Conservation (phyloP, 495 filamentous ascomycete species). For the Amorphotheca resinae region DNA sequence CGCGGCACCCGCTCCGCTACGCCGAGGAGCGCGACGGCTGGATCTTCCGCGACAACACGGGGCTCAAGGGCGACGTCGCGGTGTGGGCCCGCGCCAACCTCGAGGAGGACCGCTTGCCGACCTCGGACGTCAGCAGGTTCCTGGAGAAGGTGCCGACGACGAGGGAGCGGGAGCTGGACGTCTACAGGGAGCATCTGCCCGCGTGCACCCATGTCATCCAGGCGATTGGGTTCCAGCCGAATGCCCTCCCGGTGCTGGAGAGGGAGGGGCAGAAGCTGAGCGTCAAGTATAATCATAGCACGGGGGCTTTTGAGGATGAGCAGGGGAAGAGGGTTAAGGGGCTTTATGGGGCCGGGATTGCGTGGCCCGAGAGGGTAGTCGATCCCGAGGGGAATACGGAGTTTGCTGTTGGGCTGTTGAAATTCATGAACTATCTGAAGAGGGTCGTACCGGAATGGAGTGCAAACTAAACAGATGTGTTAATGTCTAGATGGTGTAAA, state of each 20-base stretch:
- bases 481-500: neutral
- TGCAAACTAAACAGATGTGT: neutral
- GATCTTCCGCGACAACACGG: constrained; percentile 52
- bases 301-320: constrained; percentile 35
- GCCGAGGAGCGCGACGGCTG: constrained; percentile 48
- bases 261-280: constrained; percentile 21
- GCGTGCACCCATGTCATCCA: constrained; percentile 38
- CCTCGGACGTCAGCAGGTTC: constrained; percentile 36
- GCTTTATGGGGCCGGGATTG: constrained; percentile 46
- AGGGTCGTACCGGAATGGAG: constrained; percentile 36
- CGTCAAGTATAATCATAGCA: constrained; percentile 36
- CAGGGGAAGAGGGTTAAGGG: constrained; percentile 30
- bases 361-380: constrained; percentile 45
- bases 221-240: constrained; percentile 41
- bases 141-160: constrained; percentile 39
- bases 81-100: constrained; percentile 45
- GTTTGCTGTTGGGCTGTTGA: constrained; percentile 47
- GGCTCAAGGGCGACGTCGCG: constrained; percentile 46
- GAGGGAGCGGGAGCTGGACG: constrained; percentile 29
- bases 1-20: constrained; percentile 45
- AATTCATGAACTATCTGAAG: constrained; percentile 52
- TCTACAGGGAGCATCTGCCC: constrained; percentile 33
- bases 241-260: constrained; percentile 30
- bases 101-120: constrained; percentile 34
- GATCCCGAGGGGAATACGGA: constrained; percentile 50